Evolutionary conservation across 768 basidiomycete species (phyloP), one percentile per base, ranked within the genome.

Genomic region (Boletellus ananiceps): DNA sequence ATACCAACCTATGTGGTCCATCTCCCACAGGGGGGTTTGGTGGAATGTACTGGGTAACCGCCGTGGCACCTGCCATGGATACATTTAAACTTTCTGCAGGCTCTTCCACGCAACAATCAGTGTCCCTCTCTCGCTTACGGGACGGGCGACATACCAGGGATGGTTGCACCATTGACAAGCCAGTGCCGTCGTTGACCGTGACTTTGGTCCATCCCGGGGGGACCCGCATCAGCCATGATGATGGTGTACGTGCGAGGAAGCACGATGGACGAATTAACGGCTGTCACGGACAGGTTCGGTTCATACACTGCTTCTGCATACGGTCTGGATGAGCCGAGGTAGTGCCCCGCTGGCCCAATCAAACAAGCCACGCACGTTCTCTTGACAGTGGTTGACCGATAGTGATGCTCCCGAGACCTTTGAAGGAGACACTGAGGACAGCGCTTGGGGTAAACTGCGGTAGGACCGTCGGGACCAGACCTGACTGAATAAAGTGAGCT

Each of bases 141-240:
- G 35, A 40, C 39, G 16, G 31, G n/a, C 15, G 29, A 60, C 69
- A 14, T 27, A 80, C 81, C 69, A 19, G 63, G 57, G 35, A 85
- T 50, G 4, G 71, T 73, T 15, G 79, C 86, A 19, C 76, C 72
- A 64, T 90, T 88, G 52, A 83, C 79, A 41, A 92, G 79, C 88
- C 88, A 92, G 71, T 91, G 90, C 46, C 86, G 78, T 43, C 81
- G 88, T 55, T 83, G 81, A 16, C 80, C 83, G 8, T 71, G 67
- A 33, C 74, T 65, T 46, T 80, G 69, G 55, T 84, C 74, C 41
- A 77, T 69, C 34, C 88, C 87, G 33, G 84, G 83, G 19, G 77
- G 61, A 50, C 81, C 82, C 12, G 86, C 85, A 58, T 93, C 89
- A 27, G 82, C 76, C 86, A 93, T 86, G 44, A 79, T 72, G 32